A percentile compares a stretch with the other conserved stretches of the same genome.
These are phyloP conservation scores for Apophysomyces trapeziformis DNA, from an alignment of 371 early-diverging fungal genomes.

Conservation along the genomic window DNA sequence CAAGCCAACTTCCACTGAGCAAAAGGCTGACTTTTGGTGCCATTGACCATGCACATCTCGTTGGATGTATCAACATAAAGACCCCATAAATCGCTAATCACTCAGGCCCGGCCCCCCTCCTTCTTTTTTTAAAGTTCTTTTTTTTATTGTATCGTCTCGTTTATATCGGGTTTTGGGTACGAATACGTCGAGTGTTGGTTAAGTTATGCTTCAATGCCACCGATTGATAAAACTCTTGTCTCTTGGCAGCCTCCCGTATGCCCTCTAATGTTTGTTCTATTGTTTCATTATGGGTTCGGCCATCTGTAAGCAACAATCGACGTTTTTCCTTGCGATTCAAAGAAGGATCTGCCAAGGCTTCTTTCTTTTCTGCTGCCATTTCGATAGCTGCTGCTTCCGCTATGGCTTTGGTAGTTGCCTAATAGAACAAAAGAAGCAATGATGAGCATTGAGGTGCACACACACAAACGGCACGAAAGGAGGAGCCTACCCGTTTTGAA, in stretches of 20 bases:
- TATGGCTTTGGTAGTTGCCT: not conserved
- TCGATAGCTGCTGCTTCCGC: not conserved
- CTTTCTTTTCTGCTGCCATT: conserved; percentile 14
- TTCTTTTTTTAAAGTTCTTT: too few relatives aligned
- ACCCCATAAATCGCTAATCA: too few relatives aligned
- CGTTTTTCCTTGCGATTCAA: conserved; percentile 23
- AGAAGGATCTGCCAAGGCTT: conserved; percentile 16
- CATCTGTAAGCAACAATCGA: conserved; percentile 19
- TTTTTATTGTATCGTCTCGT: too few relatives aligned
- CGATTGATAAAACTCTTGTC: conserved; percentile 16
- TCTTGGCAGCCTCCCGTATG: conserved; percentile 15
- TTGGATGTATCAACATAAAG: too few relatives aligned
- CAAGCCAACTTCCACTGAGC: too few relatives aligned
- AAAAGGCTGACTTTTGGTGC: too few relatives aligned
- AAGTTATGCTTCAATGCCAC: conserved; percentile 22
- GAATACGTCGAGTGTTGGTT: conserved; percentile 17
- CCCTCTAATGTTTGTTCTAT: conserved; percentile 16
- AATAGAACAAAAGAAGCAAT: too few relatives aligned
- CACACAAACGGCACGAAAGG: too few relatives aligned
- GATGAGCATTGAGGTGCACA: too few relatives aligned
- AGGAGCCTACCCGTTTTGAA: conserved; percentile 16
- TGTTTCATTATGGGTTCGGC: conserved; percentile 2
- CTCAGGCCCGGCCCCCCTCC: too few relatives aligned
- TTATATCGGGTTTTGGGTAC: conserved; percentile 23
- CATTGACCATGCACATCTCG: too few relatives aligned